Base-by-base conservation (phyloP, 768 basidiomycete genomes). In the Trametes gibbosa region DNA sequence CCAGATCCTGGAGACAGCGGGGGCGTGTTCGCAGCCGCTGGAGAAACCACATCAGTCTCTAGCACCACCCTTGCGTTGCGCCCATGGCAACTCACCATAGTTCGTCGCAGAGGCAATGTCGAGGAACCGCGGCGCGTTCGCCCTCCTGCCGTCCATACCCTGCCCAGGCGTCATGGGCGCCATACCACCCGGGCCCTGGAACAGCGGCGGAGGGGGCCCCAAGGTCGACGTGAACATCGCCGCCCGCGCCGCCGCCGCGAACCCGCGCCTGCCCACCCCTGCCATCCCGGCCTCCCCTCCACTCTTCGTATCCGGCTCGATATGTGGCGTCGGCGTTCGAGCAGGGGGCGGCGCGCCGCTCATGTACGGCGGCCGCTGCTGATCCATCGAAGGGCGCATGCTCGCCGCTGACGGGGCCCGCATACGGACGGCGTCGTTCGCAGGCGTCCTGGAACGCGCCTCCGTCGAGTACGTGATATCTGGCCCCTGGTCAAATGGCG, bases 271-370 rank as follows among this genome's bases (percentile, higher is more conserved):
- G 8, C 93, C 93, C 7, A 95, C 92, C 9, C 93, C 93, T 0
- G 93, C 93, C 93, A 95, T 95, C 0, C 90, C 89, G 9, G 89
- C 90, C 53, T 79, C 84, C 7, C 90, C 90, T 3, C 90, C 89
- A 2, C 68, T 79, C 69, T 86, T 84, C n/a, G 89, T 91, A 67
- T 89, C 82, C 9, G 86, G 77, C 34, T 81, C 58, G 42, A 34
- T 29, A 14, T 41, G 57, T 19, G 53, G 59, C 51, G 45, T 57
- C 23, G 40, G 43, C 23, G 39, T 54, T 12, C 17, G 9, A 24
- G 55, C 6, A 13, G 58, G 59, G n/a, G 53, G 54, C 37, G 57
- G 50, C 9, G 41, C n/a, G 41, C 50, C 49, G 39, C 46, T 43
- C 50, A 63, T 54, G 37, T 55, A 62, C 9, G 64, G 59, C 43